phyloP scores from a whole-genome alignment of 1,139 yeast species.

The Geotrichum restrictum region DNA sequence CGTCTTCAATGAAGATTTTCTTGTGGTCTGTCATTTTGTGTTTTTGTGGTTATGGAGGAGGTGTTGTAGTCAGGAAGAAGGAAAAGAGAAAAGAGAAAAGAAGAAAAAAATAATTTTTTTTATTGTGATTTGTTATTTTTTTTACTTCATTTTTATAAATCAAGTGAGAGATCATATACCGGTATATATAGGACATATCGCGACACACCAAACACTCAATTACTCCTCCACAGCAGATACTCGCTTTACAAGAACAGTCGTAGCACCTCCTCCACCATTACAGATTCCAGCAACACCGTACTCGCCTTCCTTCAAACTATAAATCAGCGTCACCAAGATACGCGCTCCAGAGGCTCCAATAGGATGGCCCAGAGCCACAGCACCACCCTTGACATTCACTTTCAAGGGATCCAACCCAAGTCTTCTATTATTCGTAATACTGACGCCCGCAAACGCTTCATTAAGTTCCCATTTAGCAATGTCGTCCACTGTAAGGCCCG shows the following conservation, averaged over 20 bases:
- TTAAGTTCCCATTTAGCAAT: slow-evolving; percentile 76
- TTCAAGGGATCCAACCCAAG: slow-evolving; percentile 62
- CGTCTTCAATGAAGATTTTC: slow-evolving; percentile 69
- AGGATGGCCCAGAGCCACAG: slow-evolving; percentile 94
- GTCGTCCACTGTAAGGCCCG: slow-evolving; percentile 48
- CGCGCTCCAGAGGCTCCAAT: slow-evolving; percentile 95
- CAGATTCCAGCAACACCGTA: slow-evolving; percentile 90
- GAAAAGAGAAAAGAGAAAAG: neutral
- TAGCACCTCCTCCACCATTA: slow-evolving; percentile 98
- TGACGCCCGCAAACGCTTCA: slow-evolving; percentile 93
- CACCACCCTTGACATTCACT: slow-evolving; percentile 91
- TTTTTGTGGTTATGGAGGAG: neutral
- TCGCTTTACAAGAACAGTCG: slow-evolving; percentile 65
- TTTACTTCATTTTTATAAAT: neutral
- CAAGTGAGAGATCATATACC: neutral
- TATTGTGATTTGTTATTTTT: neutral
- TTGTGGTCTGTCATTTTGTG: slow-evolving; percentile 48
- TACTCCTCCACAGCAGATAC: slow-evolving; percentile 28
- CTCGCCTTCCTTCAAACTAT: slow-evolving; percentile 76
- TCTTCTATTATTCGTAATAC: slow-evolving; percentile 74
- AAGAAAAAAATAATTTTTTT: neutral
- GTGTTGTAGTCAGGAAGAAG: neutral
- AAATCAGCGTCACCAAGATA: slow-evolving; percentile 73
- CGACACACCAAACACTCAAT: neutral
- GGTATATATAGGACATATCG: too few species aligned